phyloP scores from a whole-genome alignment of 139 green algal species.

The Tetraselmis chui region DNA sequence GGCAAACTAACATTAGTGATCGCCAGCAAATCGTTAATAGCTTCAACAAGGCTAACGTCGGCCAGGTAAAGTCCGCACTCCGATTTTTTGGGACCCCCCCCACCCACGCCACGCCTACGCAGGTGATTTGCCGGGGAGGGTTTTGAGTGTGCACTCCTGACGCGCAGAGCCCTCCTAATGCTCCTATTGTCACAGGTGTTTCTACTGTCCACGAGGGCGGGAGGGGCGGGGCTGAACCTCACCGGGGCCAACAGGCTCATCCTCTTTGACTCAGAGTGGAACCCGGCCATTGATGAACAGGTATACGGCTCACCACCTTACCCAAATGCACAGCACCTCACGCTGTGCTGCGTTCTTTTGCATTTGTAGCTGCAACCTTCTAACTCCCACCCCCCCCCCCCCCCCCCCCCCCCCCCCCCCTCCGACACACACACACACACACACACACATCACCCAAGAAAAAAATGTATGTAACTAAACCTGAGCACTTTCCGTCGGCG shows the following conservation, averaged over 20 bases:
- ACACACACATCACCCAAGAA: not conserved
- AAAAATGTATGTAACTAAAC: no score
- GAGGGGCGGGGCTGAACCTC: conserved; percentile 84
- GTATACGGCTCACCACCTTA: no score
- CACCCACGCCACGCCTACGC: not conserved
- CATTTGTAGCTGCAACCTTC: not conserved
- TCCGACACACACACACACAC: not conserved
- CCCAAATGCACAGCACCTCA: no score
- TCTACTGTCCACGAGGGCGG: conserved; percentile 76
- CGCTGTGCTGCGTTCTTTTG: no score
- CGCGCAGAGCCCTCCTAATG: no score
- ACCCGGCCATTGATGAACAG: conserved; percentile 54
- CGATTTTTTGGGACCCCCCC: not conserved
- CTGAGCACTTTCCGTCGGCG: no score
- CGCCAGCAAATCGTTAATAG: conserved; percentile 64
- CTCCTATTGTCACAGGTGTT: conserved; percentile 52
- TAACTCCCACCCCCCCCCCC: no score
- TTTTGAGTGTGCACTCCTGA: no score
- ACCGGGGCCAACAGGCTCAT: conserved; percentile 67
- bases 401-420: no score
- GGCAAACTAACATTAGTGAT: conserved; percentile 43
- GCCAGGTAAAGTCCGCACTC: conserved; percentile 32
- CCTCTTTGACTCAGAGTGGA: conserved; percentile 67
- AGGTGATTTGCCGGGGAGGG: not conserved
- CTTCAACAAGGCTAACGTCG: conserved; percentile 60